These are phyloP conservation scores for Pythium brachiatum DNA, from an alignment of 352 stramenopile genomes.

Conservation along the genomic window DNA sequence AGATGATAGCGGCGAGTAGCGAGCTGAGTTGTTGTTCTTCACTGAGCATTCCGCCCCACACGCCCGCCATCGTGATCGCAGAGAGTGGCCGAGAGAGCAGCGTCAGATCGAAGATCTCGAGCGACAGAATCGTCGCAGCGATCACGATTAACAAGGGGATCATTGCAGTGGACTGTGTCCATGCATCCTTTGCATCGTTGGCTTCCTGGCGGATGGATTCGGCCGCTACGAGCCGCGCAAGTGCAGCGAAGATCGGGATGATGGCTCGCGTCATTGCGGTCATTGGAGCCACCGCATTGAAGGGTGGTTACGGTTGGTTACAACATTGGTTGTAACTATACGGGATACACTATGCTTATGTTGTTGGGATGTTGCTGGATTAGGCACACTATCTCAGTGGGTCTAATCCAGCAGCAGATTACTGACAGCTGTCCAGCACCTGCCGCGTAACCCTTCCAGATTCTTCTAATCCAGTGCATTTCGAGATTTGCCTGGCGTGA, in stretches of 20 bases:
- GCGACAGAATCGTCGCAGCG: constrained; percentile 41
- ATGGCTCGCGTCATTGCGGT: constrained; percentile 1
- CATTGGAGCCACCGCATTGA: constrained; percentile 1
- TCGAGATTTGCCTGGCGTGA: background rate
- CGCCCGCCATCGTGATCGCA: constrained; percentile 32
- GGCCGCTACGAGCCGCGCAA: background rate
- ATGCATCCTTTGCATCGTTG: background rate
- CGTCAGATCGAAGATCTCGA: constrained; percentile 60
- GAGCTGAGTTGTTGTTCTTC: constrained; percentile 42
- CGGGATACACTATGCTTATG: background rate
- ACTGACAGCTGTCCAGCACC: background rate
- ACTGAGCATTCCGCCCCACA: constrained; percentile 37
- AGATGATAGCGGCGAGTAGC: constrained; percentile 38
- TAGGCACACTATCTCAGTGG: too few relatives aligned
- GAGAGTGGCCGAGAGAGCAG: constrained; percentile 42
- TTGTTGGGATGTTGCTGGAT: background rate
- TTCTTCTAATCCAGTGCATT: background rate
- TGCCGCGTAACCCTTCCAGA: background rate
- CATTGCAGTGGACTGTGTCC: constrained; percentile 7
- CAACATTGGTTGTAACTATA: too few relatives aligned
- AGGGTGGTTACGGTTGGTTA: background rate
- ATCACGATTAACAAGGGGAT: constrained; percentile 51
- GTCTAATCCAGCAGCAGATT: too few relatives aligned
- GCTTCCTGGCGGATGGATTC: background rate
- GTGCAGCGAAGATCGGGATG: background rate